A percentile compares a stretch with the other conserved stretches of the same genome.
Evolutionary conservation across 1,284 basidiomycete species (phyloP).

Genomic region (Filobasidium uniguttulatum): DNA sequence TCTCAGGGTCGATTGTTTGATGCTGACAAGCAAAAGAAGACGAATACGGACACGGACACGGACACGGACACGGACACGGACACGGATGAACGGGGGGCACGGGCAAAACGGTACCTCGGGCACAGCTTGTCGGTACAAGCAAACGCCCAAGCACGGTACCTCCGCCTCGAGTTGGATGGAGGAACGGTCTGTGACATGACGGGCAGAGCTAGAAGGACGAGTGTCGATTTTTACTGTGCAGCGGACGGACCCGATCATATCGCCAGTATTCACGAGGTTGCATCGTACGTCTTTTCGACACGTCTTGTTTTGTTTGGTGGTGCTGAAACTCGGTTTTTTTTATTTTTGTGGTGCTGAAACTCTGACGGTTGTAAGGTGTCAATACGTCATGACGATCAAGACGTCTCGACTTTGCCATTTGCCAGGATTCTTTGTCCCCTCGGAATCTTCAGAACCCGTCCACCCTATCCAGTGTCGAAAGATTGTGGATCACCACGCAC

Average conservation of each 20-base stretch:
- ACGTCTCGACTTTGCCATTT: constrained; percentile 81
- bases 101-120: no score
- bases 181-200: constrained; percentile 87
- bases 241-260: constrained; percentile 67
- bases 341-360: not conserved
- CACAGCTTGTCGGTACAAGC: constrained; percentile 6
- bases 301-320: not conserved
- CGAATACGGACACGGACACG: not conserved
- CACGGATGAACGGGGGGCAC: not conserved
- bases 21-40: no score
- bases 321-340: not conserved
- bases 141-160: constrained; percentile 51
- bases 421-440: constrained; percentile 67
- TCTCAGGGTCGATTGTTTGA: no score
- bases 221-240: constrained; percentile 94
- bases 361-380: constrained; percentile 37
- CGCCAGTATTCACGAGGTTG: constrained; percentile 78
- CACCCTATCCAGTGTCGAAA: constrained; percentile 31
- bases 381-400: constrained; percentile 81
- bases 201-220: constrained; percentile 64
- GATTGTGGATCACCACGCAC: constrained; percentile 26
- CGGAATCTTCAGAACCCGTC: constrained; percentile 22
- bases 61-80: not conserved
- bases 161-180: constrained; percentile 74
- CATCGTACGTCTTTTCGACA: constrained; percentile 42